Evolutionary conservation across 2,329 filamentous ascomycete genomes (phyloP).

Genomic region (Fonsecaea erecta): DNA sequence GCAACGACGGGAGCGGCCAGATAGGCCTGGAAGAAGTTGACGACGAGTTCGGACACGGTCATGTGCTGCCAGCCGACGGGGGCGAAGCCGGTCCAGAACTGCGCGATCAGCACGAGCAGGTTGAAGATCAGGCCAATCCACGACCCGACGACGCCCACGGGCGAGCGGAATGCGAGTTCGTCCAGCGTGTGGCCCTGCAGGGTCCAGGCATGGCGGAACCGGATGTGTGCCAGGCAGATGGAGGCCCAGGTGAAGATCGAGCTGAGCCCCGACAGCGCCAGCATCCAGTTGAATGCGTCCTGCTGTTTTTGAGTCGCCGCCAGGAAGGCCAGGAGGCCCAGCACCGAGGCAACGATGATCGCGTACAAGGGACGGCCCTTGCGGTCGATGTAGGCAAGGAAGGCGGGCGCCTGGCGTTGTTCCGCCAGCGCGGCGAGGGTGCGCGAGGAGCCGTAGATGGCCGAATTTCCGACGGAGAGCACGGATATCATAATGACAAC

Average conservation of each 20-base stretch:
- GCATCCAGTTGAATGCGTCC: constrained; percentile 67
- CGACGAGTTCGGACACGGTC: constrained; percentile 27
- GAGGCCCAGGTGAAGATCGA: constrained; percentile 69
- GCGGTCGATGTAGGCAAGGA: constrained; percentile 53
- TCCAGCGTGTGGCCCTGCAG: constrained; percentile 63
- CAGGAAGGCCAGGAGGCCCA: constrained; percentile 51
- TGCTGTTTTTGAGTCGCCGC: constrained; percentile 51
- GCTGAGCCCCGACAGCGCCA: constrained; percentile 66
- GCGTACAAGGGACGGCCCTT: constrained; percentile 52
- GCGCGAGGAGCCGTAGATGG: constrained; percentile 62
- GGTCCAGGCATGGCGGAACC: constrained; percentile 67
- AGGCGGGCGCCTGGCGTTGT: constrained; percentile 51
- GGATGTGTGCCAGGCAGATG: constrained; percentile 70
- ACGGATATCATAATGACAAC: constrained; percentile 67
- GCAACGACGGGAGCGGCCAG: constrained; percentile 41
- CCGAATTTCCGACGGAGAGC: constrained; percentile 63
- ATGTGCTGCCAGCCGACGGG: constrained; percentile 36
- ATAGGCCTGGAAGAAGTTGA: constrained; percentile 42
- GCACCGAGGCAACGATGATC: constrained; percentile 46
- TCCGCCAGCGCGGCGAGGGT: constrained; percentile 60
- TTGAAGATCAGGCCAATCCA: constrained; percentile 65
- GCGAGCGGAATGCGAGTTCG: constrained; percentile 67
- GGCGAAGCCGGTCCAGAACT: constrained; percentile 47
- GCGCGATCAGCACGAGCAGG: constrained; percentile 58
- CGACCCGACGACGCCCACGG: constrained; percentile 65